Evolutionary conservation across 805 yeast species (phyloP).

Genomic region (Candida sonorensis): DNA sequence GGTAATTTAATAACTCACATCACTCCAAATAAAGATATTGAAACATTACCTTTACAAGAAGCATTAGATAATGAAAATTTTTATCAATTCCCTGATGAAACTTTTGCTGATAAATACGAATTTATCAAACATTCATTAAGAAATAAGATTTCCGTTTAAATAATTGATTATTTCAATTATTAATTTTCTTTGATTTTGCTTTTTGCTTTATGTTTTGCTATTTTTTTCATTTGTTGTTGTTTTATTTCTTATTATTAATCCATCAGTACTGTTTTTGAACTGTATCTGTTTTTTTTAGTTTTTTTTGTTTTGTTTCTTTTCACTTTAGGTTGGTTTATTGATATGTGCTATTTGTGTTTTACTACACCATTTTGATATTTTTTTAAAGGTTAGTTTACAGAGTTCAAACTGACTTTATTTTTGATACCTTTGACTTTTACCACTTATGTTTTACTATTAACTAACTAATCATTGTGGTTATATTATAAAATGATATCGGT

Average conservation of each 20-base stretch:
- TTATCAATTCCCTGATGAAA: slow-evolving; percentile 36
- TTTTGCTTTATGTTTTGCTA: slow-evolving; percentile 11
- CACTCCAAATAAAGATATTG: slow-evolving; percentile 67
- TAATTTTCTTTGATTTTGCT: background rate
- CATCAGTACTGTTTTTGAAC: too few relatives aligned
- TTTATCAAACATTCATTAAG: slow-evolving; percentile 64
- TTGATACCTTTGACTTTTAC: too few relatives aligned
- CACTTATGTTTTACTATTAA: too few relatives aligned
- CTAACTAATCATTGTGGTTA: background rate
- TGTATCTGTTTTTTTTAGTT: background rate
- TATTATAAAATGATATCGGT: too few relatives aligned
- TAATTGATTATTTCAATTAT: too few relatives aligned
- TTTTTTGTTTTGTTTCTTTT: background rate
- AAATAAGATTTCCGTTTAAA: slow-evolving; percentile 24
- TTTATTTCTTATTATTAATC: slow-evolving; percentile 5
- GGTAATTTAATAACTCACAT: slow-evolving; percentile 78
- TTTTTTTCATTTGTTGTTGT: slow-evolving; percentile 19
- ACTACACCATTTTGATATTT: too few relatives aligned
- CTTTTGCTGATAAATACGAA: slow-evolving; percentile 41
- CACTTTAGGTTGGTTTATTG: too few relatives aligned
- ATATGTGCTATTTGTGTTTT: too few relatives aligned
- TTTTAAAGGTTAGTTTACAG: too few relatives aligned
- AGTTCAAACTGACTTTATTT: too few relatives aligned
- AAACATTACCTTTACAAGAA: slow-evolving; percentile 51
- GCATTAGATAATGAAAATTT: slow-evolving; percentile 39